These are phyloP conservation scores for Orychophragmus violaceus DNA, from an alignment of 345 rosid genomes.

Conservation along the genomic window DNA sequence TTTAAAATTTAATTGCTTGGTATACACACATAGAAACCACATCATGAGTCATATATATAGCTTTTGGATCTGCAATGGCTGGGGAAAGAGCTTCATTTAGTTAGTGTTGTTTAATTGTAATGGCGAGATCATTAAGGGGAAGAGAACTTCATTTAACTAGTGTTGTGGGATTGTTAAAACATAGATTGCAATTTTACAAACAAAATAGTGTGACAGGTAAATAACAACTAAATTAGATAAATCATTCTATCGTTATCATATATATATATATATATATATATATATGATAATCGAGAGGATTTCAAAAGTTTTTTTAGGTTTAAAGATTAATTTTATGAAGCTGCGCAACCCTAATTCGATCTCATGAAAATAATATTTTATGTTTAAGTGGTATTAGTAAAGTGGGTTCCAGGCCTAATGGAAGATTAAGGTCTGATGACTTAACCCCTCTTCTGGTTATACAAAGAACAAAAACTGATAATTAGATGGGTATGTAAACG, in stretches of 20 bases:
- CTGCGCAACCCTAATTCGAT: too few relatives aligned
- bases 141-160: not conserved
- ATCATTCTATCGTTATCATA: not conserved
- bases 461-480: too few relatives aligned
- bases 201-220: not conserved
- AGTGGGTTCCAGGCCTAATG: too few relatives aligned
- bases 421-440: too few relatives aligned
- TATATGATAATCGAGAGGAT: too few relatives aligned
- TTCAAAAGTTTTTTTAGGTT: too few relatives aligned
- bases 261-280: too few relatives aligned
- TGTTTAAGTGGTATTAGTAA: too few relatives aligned
- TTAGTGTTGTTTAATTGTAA: not conserved
- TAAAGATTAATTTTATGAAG: too few relatives aligned
- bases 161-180: not conserved
- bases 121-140: not conserved
- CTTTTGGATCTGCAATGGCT: too few relatives aligned
- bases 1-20: not conserved
- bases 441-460: too few relatives aligned
- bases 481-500: slow-evolving; percentile 25
- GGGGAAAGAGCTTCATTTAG: not conserved
- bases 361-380: too few relatives aligned
- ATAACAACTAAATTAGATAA: not conserved
- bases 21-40: not conserved
- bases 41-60: not conserved
- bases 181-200: not conserved